A percentile compares a stretch with the other conserved stretches of the same genome.
These are phyloP conservation scores for Austroboletus novae-zelandiae DNA, from an alignment of 1,284 basidiomycete genomes.

Conservation along the genomic window DNA sequence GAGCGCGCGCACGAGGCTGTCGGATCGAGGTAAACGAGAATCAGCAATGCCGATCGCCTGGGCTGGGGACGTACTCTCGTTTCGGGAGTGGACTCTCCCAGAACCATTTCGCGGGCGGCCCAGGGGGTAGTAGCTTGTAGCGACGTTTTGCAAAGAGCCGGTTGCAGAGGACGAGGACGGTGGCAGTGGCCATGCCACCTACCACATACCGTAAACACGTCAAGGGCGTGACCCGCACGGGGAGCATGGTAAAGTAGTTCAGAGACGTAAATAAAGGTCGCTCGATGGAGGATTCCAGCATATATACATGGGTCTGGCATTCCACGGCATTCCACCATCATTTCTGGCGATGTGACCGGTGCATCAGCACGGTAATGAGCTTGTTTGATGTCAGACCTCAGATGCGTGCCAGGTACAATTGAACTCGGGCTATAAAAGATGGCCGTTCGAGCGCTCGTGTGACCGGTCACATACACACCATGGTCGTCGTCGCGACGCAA, in stretches of 20 bases:
- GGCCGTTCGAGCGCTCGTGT: too few relatives aligned
- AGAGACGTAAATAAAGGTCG: too few relatives aligned
- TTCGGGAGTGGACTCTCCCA: slow-evolving; percentile 10
- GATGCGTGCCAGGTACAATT: too few relatives aligned
- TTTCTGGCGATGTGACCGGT: too few relatives aligned
- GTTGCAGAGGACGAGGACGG: slow-evolving; percentile 1
- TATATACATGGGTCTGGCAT: too few relatives aligned
- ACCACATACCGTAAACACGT: not conserved
- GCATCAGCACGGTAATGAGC: too few relatives aligned
- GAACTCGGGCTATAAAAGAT: too few relatives aligned
- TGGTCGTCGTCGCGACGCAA: too few relatives aligned
- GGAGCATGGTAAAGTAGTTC: not conserved
- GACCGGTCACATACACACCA: too few relatives aligned
- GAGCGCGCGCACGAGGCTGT: slow-evolving; percentile 4
- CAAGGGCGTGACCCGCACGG: not conserved
- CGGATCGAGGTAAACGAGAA: not conserved
- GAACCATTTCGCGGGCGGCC: slow-evolving; percentile 12
- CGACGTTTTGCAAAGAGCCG: not conserved
- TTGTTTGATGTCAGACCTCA: too few relatives aligned
- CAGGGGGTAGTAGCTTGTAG: slow-evolving; percentile 7
- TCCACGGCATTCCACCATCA: too few relatives aligned
- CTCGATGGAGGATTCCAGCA: too few relatives aligned
- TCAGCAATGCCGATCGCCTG: not conserved
- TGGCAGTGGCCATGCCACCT: not conserved
- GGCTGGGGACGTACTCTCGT: not conserved